Base-by-base conservation (phyloP, 306 rosid species). In the Sicyos edulis region DNA sequence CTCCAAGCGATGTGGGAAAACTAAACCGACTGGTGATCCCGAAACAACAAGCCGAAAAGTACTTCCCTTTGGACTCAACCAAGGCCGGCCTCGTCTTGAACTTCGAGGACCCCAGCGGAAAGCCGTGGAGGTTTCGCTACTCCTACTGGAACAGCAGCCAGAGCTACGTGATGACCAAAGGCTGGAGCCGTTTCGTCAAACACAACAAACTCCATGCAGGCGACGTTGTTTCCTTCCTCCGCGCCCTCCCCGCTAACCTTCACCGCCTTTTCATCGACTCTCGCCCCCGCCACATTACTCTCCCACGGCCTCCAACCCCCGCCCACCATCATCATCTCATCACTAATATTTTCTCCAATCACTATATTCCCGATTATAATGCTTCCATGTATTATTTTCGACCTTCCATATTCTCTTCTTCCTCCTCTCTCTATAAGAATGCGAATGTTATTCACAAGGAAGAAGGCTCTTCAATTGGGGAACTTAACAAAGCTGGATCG, bases 61-160 rank as follows among this genome's bases (percentile, higher is more conserved):
- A 75, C 64, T 75, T 75, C 63, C 78, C 78, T 4, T 40, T 75
- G 5, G 65, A 75, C 19, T 64, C 71, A 4, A 6, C 77, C 10
- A 60, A 60, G n/a, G 17, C 61, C 22, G 78, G 78, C 29, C 63
- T 75, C 16, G 52, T 75, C 51, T 47, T 75, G 7, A 75, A 65
- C 57, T 75, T 75, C 34, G 78, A 75, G n/a, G 78, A 75, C 57
- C 63, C 24, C 6, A 20, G 54, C 19, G 78, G 78, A 13, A 75
- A 75, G 17, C 57, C 72, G 0, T 75, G 78, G 78, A 53, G 78
- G 4, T 75, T 75, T 10, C 78, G 78, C 21, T 75, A 75, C 64
- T 75, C 78, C 7, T 75, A 75, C 15, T 75, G 78, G 78, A 75
- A 75, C 22, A 75, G 73, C n/a, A n/a, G n/a, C n/a, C n/a, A n/a